These are phyloP conservation scores for Talaromyces sp. DNA, from an alignment of 2,329 filamentous ascomycete genomes.

Conservation along the genomic window DNA sequence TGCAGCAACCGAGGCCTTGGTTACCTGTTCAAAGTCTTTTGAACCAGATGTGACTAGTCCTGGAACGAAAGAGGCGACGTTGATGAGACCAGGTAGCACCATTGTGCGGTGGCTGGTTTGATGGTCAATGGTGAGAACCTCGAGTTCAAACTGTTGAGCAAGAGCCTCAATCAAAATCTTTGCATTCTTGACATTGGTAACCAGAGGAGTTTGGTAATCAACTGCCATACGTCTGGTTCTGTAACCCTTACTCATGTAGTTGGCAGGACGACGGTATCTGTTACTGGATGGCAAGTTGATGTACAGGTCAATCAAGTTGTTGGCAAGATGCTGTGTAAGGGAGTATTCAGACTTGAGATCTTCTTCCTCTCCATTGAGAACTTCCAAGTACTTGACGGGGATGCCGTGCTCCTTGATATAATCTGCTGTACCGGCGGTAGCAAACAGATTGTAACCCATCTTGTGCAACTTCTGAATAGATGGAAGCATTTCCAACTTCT, in stretches of 20 bases:
- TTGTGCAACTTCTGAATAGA: conserved; percentile 86
- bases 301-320: conserved; percentile 97
- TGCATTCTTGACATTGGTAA: conserved; percentile 99
- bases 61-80: conserved; percentile 76
- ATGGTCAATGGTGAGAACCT: conserved; percentile 80
- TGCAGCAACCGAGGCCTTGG: conserved; percentile 69
- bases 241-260: conserved; percentile 98
- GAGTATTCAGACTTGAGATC: conserved; percentile 95
- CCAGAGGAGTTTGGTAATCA: conserved; percentile 92
- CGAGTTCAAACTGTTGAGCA: conserved; percentile 80
- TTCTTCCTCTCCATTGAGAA: conserved; percentile 72
- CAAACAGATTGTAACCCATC: conserved; percentile 92
- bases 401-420: conserved; percentile 92
- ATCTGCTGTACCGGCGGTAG: conserved; percentile 93
- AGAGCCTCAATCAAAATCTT: conserved; percentile 96
- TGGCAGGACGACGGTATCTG: conserved; percentile 91
- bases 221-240: conserved; percentile 96
- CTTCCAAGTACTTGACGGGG: conserved; percentile 88
- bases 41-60: conserved; percentile 65
- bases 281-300: conserved; percentile 99
- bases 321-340: conserved; percentile 90
- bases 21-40: conserved; percentile 67
- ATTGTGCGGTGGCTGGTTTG: conserved; percentile 83
- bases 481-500: conserved; percentile 95
- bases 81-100: conserved; percentile 71